Evolutionary conservation across 108 stramenopile species (phyloP).

Genomic region (Nitzschia palea): DNA sequence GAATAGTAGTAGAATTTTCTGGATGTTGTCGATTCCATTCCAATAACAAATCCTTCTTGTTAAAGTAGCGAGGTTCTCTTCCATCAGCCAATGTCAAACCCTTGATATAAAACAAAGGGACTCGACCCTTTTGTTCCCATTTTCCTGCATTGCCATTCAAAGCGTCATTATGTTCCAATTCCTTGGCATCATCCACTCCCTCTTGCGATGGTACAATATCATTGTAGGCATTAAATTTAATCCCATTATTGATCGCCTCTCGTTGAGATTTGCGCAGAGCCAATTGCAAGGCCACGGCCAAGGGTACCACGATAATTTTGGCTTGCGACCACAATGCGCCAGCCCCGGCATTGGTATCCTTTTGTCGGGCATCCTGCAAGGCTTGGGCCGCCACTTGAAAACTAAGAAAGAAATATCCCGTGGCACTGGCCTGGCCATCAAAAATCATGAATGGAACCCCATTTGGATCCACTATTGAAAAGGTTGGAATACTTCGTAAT

Average conservation of each 20-base stretch:
- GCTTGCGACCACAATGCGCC: conserved; percentile 23
- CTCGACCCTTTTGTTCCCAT: conserved; percentile 31
- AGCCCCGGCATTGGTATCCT: conserved; percentile 16
- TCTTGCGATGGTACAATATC: conserved; percentile 21
- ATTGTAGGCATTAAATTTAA: conserved; percentile 23
- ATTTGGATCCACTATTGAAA: conserved; percentile 19
- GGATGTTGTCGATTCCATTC: conserved; percentile 24
- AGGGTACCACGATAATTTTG: conserved; percentile 25
- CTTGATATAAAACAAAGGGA: conserved; percentile 25
- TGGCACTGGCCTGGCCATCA: conserved; percentile 21
- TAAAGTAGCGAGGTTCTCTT: conserved; percentile 17
- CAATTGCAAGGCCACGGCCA: conserved; percentile 28
- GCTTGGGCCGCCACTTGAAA: conserved; percentile 24
- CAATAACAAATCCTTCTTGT: conserved; percentile 4
- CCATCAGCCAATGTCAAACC: conserved; percentile 3
- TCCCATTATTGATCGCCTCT: conserved; percentile 26
- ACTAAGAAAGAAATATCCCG: conserved; percentile 32
- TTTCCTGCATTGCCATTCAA: conserved; percentile 12
- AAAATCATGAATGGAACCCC: conserved; percentile 34
- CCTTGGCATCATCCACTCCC: conserved; percentile 25
- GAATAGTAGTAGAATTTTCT: neutral
- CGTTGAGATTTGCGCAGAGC: conserved; percentile 23
- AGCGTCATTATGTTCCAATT: neutral
- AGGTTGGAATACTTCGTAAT: conserved; percentile 18
- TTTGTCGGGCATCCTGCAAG: conserved; percentile 16